These are phyloP conservation scores for Drechslerella coelobrocha DNA, from an alignment of 2,329 filamentous ascomycete genomes.

Conservation along the genomic window DNA sequence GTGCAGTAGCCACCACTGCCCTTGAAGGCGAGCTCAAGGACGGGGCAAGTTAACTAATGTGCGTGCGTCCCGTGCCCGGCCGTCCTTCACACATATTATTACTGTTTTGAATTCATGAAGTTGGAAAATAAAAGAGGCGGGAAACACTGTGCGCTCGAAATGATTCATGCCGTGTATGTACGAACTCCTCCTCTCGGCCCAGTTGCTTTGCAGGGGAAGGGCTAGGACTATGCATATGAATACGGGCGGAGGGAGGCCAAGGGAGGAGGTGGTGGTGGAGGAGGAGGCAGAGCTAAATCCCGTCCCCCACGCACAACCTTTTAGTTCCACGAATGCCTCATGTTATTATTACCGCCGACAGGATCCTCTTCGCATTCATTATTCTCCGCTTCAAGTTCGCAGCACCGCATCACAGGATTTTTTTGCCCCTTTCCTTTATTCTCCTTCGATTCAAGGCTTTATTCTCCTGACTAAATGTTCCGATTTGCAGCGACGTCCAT, in stretches of 20 bases:
- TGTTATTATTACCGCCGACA: background rate
- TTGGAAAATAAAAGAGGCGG: slow-evolving; percentile 37
- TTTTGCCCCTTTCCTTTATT: slow-evolving; percentile 18
- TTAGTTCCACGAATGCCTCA: background rate
- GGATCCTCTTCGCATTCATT: background rate
- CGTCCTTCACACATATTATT: no score
- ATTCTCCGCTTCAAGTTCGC: background rate
- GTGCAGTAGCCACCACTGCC: slow-evolving; percentile 46
- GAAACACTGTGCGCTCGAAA: slow-evolving; percentile 13
- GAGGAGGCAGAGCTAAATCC: no score
- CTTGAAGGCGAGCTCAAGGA: slow-evolving; percentile 40
- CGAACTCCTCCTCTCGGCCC: slow-evolving; percentile 32
- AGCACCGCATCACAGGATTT: slow-evolving; percentile 4
- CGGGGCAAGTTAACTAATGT: slow-evolving; percentile 25
- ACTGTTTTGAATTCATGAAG: slow-evolving; percentile 22
- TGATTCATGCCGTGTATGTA: slow-evolving; percentile 41
- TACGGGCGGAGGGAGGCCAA: background rate
- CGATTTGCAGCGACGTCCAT: slow-evolving; percentile 4
- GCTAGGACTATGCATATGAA: background rate
- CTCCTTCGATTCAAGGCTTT: slow-evolving; percentile 14
- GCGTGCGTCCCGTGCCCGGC: slow-evolving; percentile 29
- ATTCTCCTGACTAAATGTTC: slow-evolving; percentile 4
- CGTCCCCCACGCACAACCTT: background rate
- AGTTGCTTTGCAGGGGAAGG: slow-evolving; percentile 32
- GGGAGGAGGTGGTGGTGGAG: no score